Base-by-base conservation (phyloP, 164 flowering plant species). In the Nymphaea thermarum region DNA sequence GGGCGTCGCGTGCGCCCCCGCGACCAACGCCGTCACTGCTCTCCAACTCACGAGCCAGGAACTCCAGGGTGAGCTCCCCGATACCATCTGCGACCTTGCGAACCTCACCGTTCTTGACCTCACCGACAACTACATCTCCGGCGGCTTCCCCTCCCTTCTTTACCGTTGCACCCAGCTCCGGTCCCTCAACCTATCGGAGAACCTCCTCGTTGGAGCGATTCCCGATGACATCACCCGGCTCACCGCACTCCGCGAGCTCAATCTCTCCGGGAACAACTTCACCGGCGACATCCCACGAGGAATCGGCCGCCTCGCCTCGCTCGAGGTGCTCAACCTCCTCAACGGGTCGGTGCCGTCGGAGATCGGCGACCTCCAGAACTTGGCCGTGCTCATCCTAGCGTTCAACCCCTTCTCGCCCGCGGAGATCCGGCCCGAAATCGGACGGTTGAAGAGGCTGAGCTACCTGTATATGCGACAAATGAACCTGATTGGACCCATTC, bases 251-350 rank as follows among this genome's bases (percentile, higher is more conserved):
- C 64, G 18, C 5, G 60, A 43, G 71, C 73, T 91, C 44, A 68
- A 81, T 65, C 74, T 93, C 53, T 70, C 74, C 2, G 84, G 45
- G 0, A 93, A 93, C 74, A 85, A 86, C 70, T 90, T 89, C 81
- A 64, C 93, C 55, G 92, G 91, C 16, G 77, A 86, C 60, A 80
- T 93, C 42, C 96, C 97, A 0, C 65, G 74, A 11, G 71, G 72
- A 0, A 75, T 90, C 4, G 89, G 88, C 5, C 65, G 75, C 2
- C 62, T 90, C 14, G 6, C 72, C 15, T 69, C 66, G 65, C 59
- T 93, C 67, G 61, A 43, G 43, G 60, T 2, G 0, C 68, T 93
- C 63, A 90, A 83, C 42, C 68, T 69, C 72, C 86, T 88, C 74
- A 81, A 83, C 17, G 92, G 93, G 0, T 71, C 82, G 3, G 71